A percentile compares a stretch with the other conserved stretches of the same genome.
Evolutionary conservation across 805 yeast genomes (phyloP).

Genomic region (Isabelozyma pseudorhagii): DNA sequence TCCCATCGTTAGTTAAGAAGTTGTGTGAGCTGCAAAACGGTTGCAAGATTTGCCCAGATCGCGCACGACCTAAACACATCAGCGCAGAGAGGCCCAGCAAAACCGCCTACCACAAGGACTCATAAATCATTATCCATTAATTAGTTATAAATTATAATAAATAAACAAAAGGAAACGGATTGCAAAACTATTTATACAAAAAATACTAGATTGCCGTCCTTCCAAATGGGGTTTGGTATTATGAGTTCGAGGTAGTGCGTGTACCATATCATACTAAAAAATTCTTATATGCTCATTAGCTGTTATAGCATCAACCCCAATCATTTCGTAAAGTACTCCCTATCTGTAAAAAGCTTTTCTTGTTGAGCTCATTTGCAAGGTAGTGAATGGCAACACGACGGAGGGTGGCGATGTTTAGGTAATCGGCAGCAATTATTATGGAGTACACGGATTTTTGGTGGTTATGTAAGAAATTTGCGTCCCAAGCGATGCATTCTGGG

Average conservation of each 20-base stretch:
- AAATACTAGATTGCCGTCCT: not conserved
- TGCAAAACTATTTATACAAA: not conserved
- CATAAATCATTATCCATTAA: constrained; percentile 2
- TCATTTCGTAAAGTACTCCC: not conserved
- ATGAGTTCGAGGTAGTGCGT: no score
- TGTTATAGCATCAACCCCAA: not conserved
- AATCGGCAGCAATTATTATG: not conserved
- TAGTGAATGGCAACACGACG: not conserved
- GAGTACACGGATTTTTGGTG: not conserved
- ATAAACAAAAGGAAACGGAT: not conserved
- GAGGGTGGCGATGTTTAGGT: not conserved
- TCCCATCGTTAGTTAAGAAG: constrained; percentile 9
- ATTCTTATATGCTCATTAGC: not conserved
- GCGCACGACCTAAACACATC: constrained; percentile 7
- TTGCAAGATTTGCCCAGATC: constrained; percentile 10
- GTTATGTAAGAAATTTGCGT: not conserved
- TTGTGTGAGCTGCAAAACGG: constrained; percentile 12
- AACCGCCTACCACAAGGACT: constrained; percentile 11
- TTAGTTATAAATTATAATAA: not conserved
- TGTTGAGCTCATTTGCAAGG: not conserved
- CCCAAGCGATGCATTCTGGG: not conserved
- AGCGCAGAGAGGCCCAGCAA: constrained; percentile 12
- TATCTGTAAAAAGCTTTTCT: not conserved
- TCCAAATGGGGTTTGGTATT: not conserved
- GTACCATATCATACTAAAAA: no score